A percentile compares a stretch with the other conserved stretches of the same genome.
phyloP scores from a whole-genome alignment of 805 yeast genomes.

The Kazachstania africana region DNA sequence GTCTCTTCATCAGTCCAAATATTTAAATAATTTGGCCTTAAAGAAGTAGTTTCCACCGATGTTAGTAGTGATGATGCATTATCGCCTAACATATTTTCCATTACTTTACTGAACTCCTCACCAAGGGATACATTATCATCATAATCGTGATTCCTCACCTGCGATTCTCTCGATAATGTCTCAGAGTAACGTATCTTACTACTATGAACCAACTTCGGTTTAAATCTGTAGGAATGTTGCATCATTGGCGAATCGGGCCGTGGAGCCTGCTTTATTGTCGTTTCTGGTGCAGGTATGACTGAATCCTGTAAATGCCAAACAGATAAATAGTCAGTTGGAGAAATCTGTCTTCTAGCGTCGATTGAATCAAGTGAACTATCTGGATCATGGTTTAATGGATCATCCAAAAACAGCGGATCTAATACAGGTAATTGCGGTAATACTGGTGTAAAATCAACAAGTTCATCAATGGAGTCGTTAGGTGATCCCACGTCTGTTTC shows the following conservation, averaged over 20 bases:
- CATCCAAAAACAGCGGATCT: conserved; percentile 17
- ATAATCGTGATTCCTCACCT: background rate
- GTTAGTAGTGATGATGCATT: no score
- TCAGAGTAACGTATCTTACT: conserved; percentile 2
- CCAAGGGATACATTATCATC: conserved; percentile 1
- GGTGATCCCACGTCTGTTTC: no score
- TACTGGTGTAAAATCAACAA: no score
- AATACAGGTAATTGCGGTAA: conserved; percentile 9
- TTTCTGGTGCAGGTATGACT: background rate
- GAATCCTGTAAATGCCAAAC: conserved; percentile 25
- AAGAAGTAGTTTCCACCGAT: no score
- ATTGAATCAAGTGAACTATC: conserved; percentile 17
- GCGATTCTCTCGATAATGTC: background rate
- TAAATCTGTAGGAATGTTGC: conserved; percentile 3
- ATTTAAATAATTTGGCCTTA: no score
- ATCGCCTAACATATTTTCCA: no score
- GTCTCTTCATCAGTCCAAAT: no score
- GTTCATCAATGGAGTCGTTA: no score
- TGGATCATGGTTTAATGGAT: conserved; percentile 14
- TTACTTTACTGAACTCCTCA: conserved; percentile 4
- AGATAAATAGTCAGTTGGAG: conserved; percentile 17
- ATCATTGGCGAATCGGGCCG: background rate
- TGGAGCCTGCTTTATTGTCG: background rate
- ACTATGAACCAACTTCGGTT: conserved; percentile 7
- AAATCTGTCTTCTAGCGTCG: conserved; percentile 8